phyloP scores from a whole-genome alignment of 2,329 filamentous ascomycete genomes.

The Aspergillus neoniger region DNA sequence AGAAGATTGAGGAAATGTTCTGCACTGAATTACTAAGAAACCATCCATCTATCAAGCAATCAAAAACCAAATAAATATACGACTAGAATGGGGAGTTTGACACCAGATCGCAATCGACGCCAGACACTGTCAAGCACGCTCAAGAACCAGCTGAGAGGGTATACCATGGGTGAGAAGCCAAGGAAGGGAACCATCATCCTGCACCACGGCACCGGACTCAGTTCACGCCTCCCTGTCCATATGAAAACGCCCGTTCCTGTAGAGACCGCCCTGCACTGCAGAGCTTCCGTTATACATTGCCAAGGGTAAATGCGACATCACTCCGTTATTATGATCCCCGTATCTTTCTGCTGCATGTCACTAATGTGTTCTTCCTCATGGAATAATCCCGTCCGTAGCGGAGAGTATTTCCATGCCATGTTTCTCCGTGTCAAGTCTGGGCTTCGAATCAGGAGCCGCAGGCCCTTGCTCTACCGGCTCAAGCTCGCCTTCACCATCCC shows the following conservation, averaged over 20 bases:
- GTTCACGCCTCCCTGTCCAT: neutral
- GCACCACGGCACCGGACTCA: neutral
- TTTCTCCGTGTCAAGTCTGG: constrained; percentile 8
- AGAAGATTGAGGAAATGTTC: too few species aligned
- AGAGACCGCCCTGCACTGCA: constrained; percentile 1
- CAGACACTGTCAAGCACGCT: constrained; percentile 2
- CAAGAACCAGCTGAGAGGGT: constrained; percentile 7
- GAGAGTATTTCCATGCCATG: constrained; percentile 23
- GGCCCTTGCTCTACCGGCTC: neutral
- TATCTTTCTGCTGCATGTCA: neutral
- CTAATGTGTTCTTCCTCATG: neutral
- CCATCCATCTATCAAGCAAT: neutral
- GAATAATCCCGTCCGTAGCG: constrained; percentile 23
- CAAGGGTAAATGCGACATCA: neutral
- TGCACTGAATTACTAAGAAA: neutral
- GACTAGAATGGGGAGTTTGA: neutral
- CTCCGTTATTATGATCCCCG: neutral
- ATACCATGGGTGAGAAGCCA: neutral
- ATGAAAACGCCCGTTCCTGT: constrained; percentile 3
- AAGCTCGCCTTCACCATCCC: neutral
- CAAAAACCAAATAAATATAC: neutral
- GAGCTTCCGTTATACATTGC: neutral
- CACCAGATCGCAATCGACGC: neutral
- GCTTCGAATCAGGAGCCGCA: neutral
- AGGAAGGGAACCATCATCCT: neutral